phyloP scores from a whole-genome alignment of 164 flowering plant species.

The Chimonanthus praecox region DNA sequence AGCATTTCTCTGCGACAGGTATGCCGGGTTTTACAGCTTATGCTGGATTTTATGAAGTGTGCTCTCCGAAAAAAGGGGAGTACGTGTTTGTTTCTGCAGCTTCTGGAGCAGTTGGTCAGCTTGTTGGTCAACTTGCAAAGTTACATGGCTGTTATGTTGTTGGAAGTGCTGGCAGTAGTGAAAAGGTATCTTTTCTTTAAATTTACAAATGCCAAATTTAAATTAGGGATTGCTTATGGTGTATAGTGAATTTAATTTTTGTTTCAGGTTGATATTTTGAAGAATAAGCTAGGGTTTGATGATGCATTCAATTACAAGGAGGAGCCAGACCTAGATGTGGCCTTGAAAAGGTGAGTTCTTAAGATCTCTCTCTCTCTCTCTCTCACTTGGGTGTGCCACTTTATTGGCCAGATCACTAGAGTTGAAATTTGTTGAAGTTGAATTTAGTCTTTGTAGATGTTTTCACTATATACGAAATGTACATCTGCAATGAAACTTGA shows the following conservation, averaged over 20 bases:
- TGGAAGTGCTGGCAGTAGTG: constrained; percentile 66
- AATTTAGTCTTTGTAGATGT: neutral
- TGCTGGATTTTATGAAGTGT: constrained; percentile 70
- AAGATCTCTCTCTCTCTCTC: neutral
- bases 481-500: neutral
- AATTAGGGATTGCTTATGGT: neutral
- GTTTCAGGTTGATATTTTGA: constrained; percentile 45
- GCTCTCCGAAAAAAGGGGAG: constrained; percentile 61
- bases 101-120: constrained; percentile 83
- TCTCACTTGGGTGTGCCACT: neutral
- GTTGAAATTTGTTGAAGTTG: neutral
- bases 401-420: neutral
- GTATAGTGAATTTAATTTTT: neutral
- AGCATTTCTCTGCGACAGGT: neutral
- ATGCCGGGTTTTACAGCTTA: constrained; percentile 84
- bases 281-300: constrained; percentile 52
- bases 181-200: constrained; percentile 32
- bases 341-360: constrained; percentile 45
- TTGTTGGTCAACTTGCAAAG: constrained; percentile 79
- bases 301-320: constrained; percentile 65
- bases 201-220: neutral
- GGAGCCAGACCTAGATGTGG: constrained; percentile 41
- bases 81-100: constrained; percentile 69
- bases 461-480: neutral
- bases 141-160: constrained; percentile 78